Conservation (phyloP, 208 protist genomes). For the Trypanosoma scelopori region DNA sequence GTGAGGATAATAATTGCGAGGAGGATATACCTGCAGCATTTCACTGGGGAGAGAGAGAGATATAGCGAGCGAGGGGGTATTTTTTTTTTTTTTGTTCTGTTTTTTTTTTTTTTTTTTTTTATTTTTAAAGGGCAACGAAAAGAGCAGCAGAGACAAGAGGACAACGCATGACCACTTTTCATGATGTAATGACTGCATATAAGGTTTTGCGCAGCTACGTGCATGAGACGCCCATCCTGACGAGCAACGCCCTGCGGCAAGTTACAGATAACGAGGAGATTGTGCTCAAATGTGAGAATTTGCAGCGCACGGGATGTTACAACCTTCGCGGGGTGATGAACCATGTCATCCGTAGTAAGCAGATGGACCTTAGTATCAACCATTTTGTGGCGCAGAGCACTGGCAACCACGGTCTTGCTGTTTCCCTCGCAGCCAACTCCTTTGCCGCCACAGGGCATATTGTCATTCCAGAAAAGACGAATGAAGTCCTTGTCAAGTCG, state of each 20-base stretch:
- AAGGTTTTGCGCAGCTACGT: conserved; percentile 61
- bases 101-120: too few relatives aligned
- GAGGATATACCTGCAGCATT: too few relatives aligned
- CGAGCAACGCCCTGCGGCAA: conserved; percentile 51
- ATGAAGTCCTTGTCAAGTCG: conserved; percentile 66
- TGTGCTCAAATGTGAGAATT: conserved; percentile 76
- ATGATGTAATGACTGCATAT: conserved; percentile 67
- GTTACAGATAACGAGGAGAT: conserved; percentile 57
- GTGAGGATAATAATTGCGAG: too few relatives aligned
- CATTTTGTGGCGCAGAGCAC: conserved; percentile 89
- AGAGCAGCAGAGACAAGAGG: neutral
- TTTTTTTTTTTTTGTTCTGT: too few relatives aligned
- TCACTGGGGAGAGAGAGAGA: too few relatives aligned
- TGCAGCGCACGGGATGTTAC: conserved; percentile 79
- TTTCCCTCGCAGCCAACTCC: conserved; percentile 79
- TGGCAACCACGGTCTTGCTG: conserved; percentile 92
- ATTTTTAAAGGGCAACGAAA: too few relatives aligned
- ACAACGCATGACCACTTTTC: conserved; percentile 28
- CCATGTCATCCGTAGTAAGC: conserved; percentile 69
- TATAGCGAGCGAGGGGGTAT: too few relatives aligned
- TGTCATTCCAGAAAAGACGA: conserved; percentile 84
- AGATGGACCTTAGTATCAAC: conserved; percentile 58
- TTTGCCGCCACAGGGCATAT: conserved; percentile 84
- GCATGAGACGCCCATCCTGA: conserved; percentile 69
- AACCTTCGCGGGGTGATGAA: conserved; percentile 71